Percentiles rank a stretch among this genome's conserved stretches.
Conservation (phyloP, 2,329 filamentous ascomycete species). For the Cercospora sojina region DNA sequence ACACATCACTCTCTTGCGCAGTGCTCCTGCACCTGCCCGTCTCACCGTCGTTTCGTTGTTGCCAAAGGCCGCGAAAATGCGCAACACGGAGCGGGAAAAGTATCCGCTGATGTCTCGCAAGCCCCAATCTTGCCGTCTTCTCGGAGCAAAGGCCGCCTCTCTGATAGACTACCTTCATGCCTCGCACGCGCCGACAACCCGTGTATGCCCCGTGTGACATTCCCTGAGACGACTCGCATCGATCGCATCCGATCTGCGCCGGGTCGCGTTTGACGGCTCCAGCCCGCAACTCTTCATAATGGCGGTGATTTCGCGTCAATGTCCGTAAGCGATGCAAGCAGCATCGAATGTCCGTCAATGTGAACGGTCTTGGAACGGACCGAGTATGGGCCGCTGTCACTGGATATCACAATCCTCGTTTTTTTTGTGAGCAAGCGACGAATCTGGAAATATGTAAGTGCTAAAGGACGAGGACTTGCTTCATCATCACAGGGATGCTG, state of each 20-base stretch:
- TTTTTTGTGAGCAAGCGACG: not conserved
- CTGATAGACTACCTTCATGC: not conserved
- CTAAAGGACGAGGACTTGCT: not conserved
- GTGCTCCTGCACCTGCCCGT: too few species aligned
- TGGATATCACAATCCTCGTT: not conserved
- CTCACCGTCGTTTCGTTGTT: too few species aligned
- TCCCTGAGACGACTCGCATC: not conserved
- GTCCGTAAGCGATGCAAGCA: not conserved
- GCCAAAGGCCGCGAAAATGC: too few species aligned
- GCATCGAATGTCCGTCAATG: not conserved
- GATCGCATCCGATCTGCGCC: not conserved
- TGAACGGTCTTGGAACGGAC: not conserved
- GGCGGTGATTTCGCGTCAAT: not conserved
- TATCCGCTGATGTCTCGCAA: not conserved
- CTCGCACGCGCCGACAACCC: not conserved
- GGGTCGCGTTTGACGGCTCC: not conserved
- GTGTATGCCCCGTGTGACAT: not conserved
- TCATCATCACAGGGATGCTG: conserved; percentile 11
- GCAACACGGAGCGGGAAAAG: not conserved
- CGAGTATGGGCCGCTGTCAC: not conserved
- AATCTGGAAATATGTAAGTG: not conserved
- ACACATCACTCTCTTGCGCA: too few species aligned
- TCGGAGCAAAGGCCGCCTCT: not conserved
- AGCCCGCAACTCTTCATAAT: not conserved
- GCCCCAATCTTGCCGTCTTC: not conserved